Evolutionary conservation across 192 early-diverging fungal species (phyloP).

Genomic region (Podila minutissima): DNA sequence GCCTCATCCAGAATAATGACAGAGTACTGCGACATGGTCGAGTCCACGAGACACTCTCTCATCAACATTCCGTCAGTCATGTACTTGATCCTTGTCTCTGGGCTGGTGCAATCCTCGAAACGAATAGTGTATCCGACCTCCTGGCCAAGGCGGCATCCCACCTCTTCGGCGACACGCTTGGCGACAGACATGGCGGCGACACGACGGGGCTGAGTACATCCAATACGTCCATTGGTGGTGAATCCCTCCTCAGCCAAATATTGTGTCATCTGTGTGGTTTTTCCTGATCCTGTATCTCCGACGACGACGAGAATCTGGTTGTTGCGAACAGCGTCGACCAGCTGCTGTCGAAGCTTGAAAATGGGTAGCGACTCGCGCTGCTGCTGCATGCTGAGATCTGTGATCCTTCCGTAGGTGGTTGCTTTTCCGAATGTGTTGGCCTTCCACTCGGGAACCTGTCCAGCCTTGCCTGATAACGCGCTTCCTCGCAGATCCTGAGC

Average conservation of each 20-base stretch:
- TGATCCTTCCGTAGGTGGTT: slow-evolving; percentile 94
- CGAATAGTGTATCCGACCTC: slow-evolving; percentile 99
- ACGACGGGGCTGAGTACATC: slow-evolving; percentile 98
- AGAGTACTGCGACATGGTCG: slow-evolving; percentile 86
- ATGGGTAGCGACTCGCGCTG: slow-evolving; percentile 91
- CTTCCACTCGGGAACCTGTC: slow-evolving; percentile 92
- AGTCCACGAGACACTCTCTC: slow-evolving; percentile 90
- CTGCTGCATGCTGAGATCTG: slow-evolving; percentile 81
- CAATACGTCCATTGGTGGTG: slow-evolving; percentile 86
- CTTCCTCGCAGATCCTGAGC: slow-evolving; percentile 91
- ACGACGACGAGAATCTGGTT: slow-evolving; percentile 87
- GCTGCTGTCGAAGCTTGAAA: slow-evolving; percentile 77
- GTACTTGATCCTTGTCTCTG: slow-evolving; percentile 93
- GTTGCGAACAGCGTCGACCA: slow-evolving; percentile 84
- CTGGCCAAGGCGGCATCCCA: slow-evolving; percentile 89
- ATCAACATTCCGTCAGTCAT: slow-evolving; percentile 99
- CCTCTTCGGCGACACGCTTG: slow-evolving; percentile 97
- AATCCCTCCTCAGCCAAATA: slow-evolving; percentile 98
- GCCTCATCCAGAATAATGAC: slow-evolving; percentile 98
- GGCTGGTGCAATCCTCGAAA: slow-evolving; percentile 97
- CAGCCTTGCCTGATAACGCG: slow-evolving; percentile 65
- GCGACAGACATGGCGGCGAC: slow-evolving; percentile 99
- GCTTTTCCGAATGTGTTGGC: slow-evolving; percentile 81
- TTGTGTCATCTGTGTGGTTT: slow-evolving; percentile 99
- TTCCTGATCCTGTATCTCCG: slow-evolving; percentile 97